Percentiles rank a stretch among this genome's conserved stretches.
These are phyloP conservation scores for Grosmannia penicillata DNA, from an alignment of 2,329 filamentous ascomycete genomes.

Conservation along the genomic window DNA sequence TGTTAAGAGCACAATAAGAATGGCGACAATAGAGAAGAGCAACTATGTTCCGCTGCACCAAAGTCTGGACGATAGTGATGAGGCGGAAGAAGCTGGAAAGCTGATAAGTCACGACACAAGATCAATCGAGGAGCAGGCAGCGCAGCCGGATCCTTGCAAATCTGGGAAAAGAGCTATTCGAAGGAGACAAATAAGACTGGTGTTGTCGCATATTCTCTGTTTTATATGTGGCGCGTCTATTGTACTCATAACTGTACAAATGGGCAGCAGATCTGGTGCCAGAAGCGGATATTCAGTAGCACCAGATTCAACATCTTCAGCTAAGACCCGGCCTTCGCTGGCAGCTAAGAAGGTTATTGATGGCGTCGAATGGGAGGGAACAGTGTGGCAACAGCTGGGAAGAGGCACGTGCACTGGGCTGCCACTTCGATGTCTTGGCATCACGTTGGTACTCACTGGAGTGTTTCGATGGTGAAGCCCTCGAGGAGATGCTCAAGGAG, in stretches of 20 bases:
- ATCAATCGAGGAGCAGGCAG: no score
- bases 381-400: conserved; percentile 1
- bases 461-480: conserved; percentile 1
- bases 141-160: no score
- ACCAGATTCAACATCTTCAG: no score
- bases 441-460: conserved; percentile 1
- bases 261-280: no score
- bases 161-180: neutral
- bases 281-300: no score
- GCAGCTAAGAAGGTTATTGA: neutral
- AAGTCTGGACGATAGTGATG: no score
- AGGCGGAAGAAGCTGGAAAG: no score
- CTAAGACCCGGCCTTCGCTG: neutral
- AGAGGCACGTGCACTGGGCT: conserved; percentile 1
- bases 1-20: no score
- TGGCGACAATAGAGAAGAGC: no score
- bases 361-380: neutral
- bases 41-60: no score
- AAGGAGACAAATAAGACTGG: neutral
- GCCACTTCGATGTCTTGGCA: conserved; percentile 1
- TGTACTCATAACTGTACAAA: no score
- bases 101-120: no score
- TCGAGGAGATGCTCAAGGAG: conserved; percentile 1
- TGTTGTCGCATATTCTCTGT: neutral
- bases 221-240: neutral